A percentile compares a stretch with the other conserved stretches of the same genome.
Conservation (phyloP, 345 rosid species). For the Aquilaria sinensis region DNA sequence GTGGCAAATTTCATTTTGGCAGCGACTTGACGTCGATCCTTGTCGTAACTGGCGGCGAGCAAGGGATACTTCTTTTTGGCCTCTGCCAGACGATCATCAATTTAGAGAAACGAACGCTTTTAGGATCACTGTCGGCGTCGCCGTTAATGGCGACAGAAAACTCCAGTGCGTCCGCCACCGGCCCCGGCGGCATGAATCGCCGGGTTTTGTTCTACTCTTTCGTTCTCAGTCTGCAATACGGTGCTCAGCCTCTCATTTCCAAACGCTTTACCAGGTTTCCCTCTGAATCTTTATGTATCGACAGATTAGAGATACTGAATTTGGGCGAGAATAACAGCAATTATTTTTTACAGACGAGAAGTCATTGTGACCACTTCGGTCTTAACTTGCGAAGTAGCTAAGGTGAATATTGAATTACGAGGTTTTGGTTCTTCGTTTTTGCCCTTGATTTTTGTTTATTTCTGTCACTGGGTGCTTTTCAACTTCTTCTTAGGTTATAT, state of each 20-base stretch:
- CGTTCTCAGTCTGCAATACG: conserved; percentile 82
- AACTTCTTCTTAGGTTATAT: conserved; percentile 45
- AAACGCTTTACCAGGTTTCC: conserved; percentile 72
- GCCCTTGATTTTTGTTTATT: background rate
- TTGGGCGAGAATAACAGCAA: background rate
- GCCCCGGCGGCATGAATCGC: conserved; percentile 25
- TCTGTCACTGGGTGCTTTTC: conserved; percentile 6
- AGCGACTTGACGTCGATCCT: no score
- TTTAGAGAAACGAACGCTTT: no score
- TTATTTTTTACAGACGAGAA: conserved; percentile 43
- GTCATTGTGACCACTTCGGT: conserved; percentile 94
- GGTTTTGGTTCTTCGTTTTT: background rate
- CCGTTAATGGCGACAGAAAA: conserved; percentile 32
- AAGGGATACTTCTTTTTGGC: no score
- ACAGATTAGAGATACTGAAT: conserved; percentile 2
- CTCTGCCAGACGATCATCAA: no score
- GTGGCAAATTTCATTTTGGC: no score
- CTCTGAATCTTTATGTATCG: background rate
- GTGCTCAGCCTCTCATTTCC: conserved; percentile 92
- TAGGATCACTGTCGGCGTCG: conserved; percentile 10
- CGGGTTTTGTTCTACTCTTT: conserved; percentile 63
- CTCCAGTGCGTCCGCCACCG: conserved; percentile 14
- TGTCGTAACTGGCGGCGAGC: no score
- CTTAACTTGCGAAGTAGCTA: conserved; percentile 78
- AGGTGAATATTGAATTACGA: conserved; percentile 35